Evolutionary conservation across 768 basidiomycete species (phyloP), one percentile per base, ranked within the genome.

Genomic region (Amanita pallidorosea): DNA sequence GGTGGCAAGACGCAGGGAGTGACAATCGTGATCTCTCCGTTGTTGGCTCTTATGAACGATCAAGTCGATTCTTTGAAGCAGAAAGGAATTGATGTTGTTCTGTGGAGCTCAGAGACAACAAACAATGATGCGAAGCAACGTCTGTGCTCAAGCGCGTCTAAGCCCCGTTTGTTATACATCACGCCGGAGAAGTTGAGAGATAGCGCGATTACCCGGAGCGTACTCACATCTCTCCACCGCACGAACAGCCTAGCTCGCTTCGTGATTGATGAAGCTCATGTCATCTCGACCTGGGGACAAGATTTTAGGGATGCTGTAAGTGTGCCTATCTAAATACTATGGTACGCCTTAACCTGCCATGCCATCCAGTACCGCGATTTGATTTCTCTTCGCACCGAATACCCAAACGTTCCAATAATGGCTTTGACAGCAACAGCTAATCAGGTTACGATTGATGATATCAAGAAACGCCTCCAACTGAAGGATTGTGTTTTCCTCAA

Each of bases 371-470:
- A 91, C 62, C 74, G 77, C 48, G 67, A 72, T 23, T 69, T 97
- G 35, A 77, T 77, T 12, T 64, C 71, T 29, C 74, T 97, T 33
- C 84, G 93, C 41, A 69, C 75, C 12, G 77, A 79, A 13, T 97
- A 80, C 67, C 88, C 89, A 0, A 64, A 74, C 6, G 75, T 92
- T 0, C 95, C 96, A 0, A 86, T 98, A 58, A 96, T 97, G 80
- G 96, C 96, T 0, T 74, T 98, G 42, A 99, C 96, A 0, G 96
- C 93, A 6, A 99, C 95, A 1, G 96, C 95, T 3, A 91, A 89
- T 60, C 70, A 75, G 36, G 73, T 81, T 48, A 85, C 85, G 0
- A 75, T 86, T 41, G 72, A 79, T 18, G 93, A 98, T 65, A 88
- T 99, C 59, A 76, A 84, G 48, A 63, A 70, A 15, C 80, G 79